Percentiles rank a stretch among this genome's conserved stretches.
Evolutionary conservation across 2,329 filamentous ascomycete species (phyloP).

Genomic region (Stachybotrys chlorohalonatus): DNA sequence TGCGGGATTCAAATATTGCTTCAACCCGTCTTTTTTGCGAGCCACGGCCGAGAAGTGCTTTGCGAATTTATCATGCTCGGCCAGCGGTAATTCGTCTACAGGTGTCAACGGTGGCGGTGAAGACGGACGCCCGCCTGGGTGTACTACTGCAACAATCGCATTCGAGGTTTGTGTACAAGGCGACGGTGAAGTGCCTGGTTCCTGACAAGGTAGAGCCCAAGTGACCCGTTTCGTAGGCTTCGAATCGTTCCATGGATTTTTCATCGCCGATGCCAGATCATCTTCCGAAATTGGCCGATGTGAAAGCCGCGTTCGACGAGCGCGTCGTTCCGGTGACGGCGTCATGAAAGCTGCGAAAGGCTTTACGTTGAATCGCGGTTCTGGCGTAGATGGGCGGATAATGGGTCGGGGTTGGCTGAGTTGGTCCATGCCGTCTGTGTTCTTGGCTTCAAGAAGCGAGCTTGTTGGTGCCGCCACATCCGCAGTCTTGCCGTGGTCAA

Average conservation of each 20-base stretch:
- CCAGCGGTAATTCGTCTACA: conserved; percentile 22
- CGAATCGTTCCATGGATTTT: conserved; percentile 20
- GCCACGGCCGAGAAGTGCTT: conserved; percentile 39
- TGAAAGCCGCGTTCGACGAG: conserved; percentile 7
- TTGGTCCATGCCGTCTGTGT: background rate
- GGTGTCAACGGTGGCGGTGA: conserved; percentile 35
- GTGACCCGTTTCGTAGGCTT: conserved; percentile 22
- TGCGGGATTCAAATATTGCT: conserved; percentile 28
- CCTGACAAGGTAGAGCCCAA: conserved; percentile 24
- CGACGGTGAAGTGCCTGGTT: conserved; percentile 4
- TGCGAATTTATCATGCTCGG: conserved; percentile 28
- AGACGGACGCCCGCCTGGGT: conserved; percentile 14
- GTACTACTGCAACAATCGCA: background rate
- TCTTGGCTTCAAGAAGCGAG: background rate
- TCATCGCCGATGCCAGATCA: conserved; percentile 24
- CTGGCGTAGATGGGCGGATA: conserved; percentile 28
- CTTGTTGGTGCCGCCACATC: background rate
- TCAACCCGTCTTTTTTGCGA: conserved; percentile 19
- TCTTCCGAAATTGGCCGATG: conserved; percentile 22
- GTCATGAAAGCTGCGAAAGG: conserved; percentile 45
- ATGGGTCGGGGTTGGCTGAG: too few species aligned
- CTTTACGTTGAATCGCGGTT: conserved; percentile 39
- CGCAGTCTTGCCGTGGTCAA: background rate
- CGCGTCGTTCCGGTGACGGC: conserved; percentile 32
- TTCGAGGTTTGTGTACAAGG: background rate